A percentile compares a stretch with the other conserved stretches of the same genome.
Conservation (phyloP, 1,139 yeast genomes). For the Geotrichum australiense region DNA sequence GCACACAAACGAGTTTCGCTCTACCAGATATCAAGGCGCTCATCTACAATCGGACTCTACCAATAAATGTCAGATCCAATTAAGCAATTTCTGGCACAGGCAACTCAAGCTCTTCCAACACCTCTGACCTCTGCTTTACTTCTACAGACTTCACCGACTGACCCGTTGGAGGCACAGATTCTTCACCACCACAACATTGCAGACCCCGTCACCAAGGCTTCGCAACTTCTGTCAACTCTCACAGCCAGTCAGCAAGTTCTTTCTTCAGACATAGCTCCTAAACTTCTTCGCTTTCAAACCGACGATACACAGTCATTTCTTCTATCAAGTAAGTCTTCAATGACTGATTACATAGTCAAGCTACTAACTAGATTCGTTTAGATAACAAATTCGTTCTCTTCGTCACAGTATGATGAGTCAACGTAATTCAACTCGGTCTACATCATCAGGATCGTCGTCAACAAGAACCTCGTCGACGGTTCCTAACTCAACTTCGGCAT, state of each 20-base stretch:
- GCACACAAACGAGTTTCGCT: background rate
- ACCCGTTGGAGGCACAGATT: conserved; percentile 4
- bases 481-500: no score
- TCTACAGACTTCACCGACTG: conserved; percentile 1
- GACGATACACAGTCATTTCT: conserved; percentile 13
- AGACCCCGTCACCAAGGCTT: conserved; percentile 12
- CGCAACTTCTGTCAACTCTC: conserved; percentile 12
- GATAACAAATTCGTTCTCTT: conserved; percentile 6
- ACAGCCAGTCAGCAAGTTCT: conserved; percentile 9
- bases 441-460: no score
- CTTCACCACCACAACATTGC: conserved; percentile 14
- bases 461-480: no score
- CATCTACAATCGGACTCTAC: no score
- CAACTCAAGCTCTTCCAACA: conserved; percentile 12
- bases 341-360: background rate
- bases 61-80: conserved; percentile 15
- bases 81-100: conserved; percentile 8
- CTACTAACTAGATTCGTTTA: background rate
- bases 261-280: conserved; percentile 6
- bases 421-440: conserved; percentile 1
- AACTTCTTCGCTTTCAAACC: conserved; percentile 14
- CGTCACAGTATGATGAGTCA: conserved; percentile 4
- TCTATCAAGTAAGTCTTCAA: conserved; percentile 8
- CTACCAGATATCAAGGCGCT: no score
- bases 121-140: conserved; percentile 14